These are phyloP conservation scores for Jimgerdemannia lactiflua DNA, from an alignment of 192 early-diverging fungal species.

Conservation along the genomic window DNA sequence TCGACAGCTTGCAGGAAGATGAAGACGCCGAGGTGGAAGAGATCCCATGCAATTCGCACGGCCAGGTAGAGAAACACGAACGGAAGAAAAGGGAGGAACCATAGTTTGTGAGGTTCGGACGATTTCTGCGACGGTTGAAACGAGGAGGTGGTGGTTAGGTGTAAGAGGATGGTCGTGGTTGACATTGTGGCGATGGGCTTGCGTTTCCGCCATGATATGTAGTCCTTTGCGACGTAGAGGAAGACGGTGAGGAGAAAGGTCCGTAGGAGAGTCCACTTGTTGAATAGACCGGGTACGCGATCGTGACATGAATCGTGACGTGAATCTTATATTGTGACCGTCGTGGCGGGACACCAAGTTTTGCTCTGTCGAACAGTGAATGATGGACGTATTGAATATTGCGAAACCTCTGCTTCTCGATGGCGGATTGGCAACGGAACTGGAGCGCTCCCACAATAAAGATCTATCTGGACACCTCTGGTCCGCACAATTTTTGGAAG, in stretches of 20 bases:
- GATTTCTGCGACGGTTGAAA: background rate
- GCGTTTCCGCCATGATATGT: background rate
- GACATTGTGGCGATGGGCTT: background rate
- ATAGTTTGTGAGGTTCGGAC: background rate
- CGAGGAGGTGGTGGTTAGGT: background rate
- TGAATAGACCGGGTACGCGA: no score
- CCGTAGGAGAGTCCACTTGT: no score
- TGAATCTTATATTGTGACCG: no score
- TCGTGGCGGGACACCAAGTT: no score
- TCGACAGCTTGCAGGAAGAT: background rate
- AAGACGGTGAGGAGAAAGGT: background rate
- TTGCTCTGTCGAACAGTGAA: background rate
- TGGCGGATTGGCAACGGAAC: conserved; percentile 42
- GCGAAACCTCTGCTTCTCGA: conserved; percentile 35
- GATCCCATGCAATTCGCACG: background rate
- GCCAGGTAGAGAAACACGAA: background rate
- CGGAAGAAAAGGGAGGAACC: background rate
- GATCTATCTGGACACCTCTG: conserved; percentile 37
- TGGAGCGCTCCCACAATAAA: conserved; percentile 29
- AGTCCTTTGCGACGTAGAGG: background rate
- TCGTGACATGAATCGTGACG: no score
- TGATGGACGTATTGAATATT: background rate
- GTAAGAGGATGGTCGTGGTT: background rate
- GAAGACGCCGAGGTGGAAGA: background rate
- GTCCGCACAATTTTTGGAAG: conserved; percentile 34